Base-by-base conservation (phyloP, 1,284 basidiomycete species). In the Inonotus hispidus region DNA sequence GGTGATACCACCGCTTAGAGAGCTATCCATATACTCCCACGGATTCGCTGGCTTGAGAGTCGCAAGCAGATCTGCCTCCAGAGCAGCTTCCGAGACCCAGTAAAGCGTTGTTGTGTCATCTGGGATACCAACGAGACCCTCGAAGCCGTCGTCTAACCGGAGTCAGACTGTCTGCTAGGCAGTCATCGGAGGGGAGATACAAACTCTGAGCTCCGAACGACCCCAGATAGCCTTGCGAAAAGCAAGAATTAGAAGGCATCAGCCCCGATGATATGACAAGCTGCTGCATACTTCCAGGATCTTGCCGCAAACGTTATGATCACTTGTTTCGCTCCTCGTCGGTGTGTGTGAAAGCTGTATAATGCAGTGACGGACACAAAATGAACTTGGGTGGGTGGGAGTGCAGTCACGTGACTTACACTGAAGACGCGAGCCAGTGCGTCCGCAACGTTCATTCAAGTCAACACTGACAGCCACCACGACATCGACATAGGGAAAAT, bases 161-260 rank as follows among this genome's bases (percentile, higher is more conserved):
- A 29, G 39, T 65, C 61, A 46, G 21, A 29, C 49, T 53, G 27
- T 68, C 67, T 50, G 74, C 27, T 23, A 58, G 65, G 67, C 82
- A 84, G 47, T 66, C 65, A 16, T 65, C 56, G 60, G 77, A 73
- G 13, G 77, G 69, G 53, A 77, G 72, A 66, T 87, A 80, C 59
- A 88, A 66, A 66, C 79, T 80, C 53, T 79, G 74, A 5, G 73
- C 70, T 21, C 73, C 73, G 38, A 79, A 80, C 32, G 79, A 81
- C 56, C 86, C 87, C 63, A 81, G 77, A 69, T 81, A 87, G 60
- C 68, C 77, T 45, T 72, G 64, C 0, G 76, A 72, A 10, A 87
- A 70, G 68, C 87, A 88, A 0, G 77, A 66, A 21, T 56, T 43
- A 2, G 52, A 23, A 11, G 49, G 32, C 8, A 63, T 52, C 7